Percentiles rank a stretch among this genome's conserved stretches.
Conservation (phyloP, 306 rosid genomes). For the Canavalia gladiata region DNA sequence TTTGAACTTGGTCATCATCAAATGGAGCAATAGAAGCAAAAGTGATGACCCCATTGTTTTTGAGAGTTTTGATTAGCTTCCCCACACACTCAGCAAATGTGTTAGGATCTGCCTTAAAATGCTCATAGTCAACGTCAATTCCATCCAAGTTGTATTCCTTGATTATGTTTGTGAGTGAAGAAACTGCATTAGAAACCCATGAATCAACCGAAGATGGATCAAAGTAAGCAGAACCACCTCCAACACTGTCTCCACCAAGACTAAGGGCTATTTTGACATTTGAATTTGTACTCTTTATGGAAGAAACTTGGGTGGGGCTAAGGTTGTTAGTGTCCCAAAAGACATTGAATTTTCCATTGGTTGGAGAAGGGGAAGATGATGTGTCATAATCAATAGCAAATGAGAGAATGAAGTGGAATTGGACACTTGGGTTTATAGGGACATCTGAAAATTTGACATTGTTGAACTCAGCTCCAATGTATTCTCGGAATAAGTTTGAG, state of each 20-base stretch:
- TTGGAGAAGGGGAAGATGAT: conserved; percentile 66
- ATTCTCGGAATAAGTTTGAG: conserved; percentile 70
- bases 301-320: conserved; percentile 70
- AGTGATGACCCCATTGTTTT: conserved; percentile 57
- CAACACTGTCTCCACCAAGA: conserved; percentile 75
- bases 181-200: conserved; percentile 85
- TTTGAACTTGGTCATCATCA: conserved; percentile 69
- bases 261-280: conserved; percentile 82
- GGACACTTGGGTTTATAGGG: conserved; percentile 65
- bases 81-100: conserved; percentile 80
- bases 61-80: conserved; percentile 61
- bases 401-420: conserved; percentile 83
- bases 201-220: conserved; percentile 70
- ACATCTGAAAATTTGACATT: conserved; percentile 72
- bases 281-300: conserved; percentile 60
- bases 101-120: conserved; percentile 63
- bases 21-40: conserved; percentile 90
- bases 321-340: conserved; percentile 79
- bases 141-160: conserved; percentile 69
- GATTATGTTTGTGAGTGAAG: conserved; percentile 77
- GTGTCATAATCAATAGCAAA: conserved; percentile 79
- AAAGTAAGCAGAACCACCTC: conserved; percentile 49
- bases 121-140: conserved; percentile 82
- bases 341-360: conserved; percentile 72
- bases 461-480: conserved; percentile 83